phyloP scores from a whole-genome alignment of 2,329 filamentous ascomycete genomes.

The Fusarium sp. region DNA sequence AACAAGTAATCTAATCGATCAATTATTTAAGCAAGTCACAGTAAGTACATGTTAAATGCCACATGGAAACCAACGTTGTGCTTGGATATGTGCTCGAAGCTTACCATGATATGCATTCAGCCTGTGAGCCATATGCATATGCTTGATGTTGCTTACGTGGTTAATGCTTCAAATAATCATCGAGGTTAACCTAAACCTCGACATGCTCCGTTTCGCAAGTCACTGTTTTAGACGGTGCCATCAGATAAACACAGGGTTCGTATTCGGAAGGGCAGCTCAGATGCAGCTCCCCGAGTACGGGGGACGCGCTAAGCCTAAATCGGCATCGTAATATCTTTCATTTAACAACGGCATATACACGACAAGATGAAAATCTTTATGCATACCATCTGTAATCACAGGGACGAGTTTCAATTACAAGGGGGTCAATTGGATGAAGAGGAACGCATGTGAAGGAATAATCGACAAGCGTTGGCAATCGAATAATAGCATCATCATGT shows the following conservation, averaged over 20 bases:
- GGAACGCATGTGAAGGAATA: conserved; percentile 12
- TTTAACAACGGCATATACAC: not conserved
- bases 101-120: too few species aligned
- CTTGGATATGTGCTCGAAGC: too few species aligned
- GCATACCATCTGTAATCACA: conserved; percentile 1
- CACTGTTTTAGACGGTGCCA: not conserved
- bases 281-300: conserved; percentile 16
- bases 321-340: conserved; percentile 1
- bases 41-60: too few species aligned
- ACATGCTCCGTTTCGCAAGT: not conserved
- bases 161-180: not conserved
- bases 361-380: not conserved
- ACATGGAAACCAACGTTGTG: too few species aligned
- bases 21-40: too few species aligned
- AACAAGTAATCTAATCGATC: too few species aligned
- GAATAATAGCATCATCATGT: conserved; percentile 3
- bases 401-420: conserved; percentile 19
- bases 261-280: conserved; percentile 17
- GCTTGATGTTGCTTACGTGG: not conserved
- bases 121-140: too few species aligned
- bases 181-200: not conserved
- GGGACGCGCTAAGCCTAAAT: conserved; percentile 1
- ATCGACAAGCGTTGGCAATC: not conserved
- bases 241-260: conserved; percentile 4
- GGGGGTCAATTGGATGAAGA: conserved; percentile 25